A percentile compares a stretch with the other conserved stretches of the same genome.
Conservation (phyloP, 495 filamentous ascomycete species). For the Tuber calosporum region DNA sequence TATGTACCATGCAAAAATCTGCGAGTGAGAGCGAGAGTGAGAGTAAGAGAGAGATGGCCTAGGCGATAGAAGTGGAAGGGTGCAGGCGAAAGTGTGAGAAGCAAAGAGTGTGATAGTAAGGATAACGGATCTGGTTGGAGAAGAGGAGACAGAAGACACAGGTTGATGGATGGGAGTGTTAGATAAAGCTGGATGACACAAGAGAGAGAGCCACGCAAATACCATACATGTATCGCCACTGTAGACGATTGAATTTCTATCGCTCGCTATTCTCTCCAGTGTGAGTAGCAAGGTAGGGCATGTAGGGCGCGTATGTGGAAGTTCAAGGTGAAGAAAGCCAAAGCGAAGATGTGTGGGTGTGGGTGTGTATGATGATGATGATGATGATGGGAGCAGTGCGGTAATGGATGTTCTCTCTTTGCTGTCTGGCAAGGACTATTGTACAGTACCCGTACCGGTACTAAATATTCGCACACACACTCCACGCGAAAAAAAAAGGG, state of each 20-base stretch:
- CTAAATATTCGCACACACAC: not conserved
- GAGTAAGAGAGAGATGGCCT: not conserved
- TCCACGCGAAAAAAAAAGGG: not conserved
- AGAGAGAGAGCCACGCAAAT: not conserved
- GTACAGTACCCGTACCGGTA: not conserved
- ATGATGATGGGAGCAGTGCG: not conserved
- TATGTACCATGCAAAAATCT: conserved; percentile 1
- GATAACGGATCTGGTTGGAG: not conserved
- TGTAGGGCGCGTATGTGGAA: not conserved
- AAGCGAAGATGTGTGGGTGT: not conserved
- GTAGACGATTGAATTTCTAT: not conserved
- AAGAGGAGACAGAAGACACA: not conserved
- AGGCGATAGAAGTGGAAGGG: not conserved
- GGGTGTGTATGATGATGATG: not conserved
- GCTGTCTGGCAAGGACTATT: not conserved
- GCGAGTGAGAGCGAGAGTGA: not conserved
- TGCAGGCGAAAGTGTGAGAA: not conserved
- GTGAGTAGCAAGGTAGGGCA: conserved; percentile 4
- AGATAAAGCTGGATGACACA: conserved; percentile 5
- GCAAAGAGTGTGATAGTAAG: not conserved
- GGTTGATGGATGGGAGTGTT: not conserved
- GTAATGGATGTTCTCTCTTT: not conserved
- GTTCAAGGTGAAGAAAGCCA: not conserved
- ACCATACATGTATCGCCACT: not conserved
- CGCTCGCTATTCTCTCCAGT: conserved; percentile 5